A percentile compares a stretch with the other conserved stretches of the same genome.
phyloP scores from a whole-genome alignment of 2,329 filamentous ascomycete species.

The Seiridium cupressi region DNA sequence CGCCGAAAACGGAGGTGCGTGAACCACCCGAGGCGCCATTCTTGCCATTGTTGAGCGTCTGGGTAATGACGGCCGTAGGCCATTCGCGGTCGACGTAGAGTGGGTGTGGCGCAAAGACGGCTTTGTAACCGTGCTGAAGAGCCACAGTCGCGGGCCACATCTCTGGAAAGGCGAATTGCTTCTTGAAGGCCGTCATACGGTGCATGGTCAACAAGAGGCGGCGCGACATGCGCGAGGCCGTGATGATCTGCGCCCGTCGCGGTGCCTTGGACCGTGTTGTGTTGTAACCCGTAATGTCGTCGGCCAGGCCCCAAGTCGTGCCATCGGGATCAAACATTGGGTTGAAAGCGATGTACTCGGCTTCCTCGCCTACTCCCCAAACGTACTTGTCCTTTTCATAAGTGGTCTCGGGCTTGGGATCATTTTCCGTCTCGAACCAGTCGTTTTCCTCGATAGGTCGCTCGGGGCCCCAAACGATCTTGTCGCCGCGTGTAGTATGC shows the following conservation, averaged over 20 bases:
- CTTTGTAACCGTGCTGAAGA: conserved; percentile 89
- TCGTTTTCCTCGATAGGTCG: conserved; percentile 67
- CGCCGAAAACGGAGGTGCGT: conserved; percentile 71
- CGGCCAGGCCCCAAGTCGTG: conserved; percentile 78
- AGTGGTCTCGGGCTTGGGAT: conserved; percentile 67
- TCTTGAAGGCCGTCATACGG: conserved; percentile 78
- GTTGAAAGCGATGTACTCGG: conserved; percentile 88
- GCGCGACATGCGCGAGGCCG: conserved; percentile 78
- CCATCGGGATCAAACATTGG: conserved; percentile 88
- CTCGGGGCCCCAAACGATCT: conserved; percentile 80
- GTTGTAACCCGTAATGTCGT: conserved; percentile 86
- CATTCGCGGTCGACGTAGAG: conserved; percentile 85
- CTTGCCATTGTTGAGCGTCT: conserved; percentile 75
- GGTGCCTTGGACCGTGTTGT: conserved; percentile 61
- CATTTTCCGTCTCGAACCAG: conserved; percentile 70
- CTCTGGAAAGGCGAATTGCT: conserved; percentile 90
- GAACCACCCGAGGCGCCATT: conserved; percentile 75
- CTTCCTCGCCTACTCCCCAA: conserved; percentile 89
- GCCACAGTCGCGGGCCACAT: conserved; percentile 93
- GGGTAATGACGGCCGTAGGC: conserved; percentile 75
- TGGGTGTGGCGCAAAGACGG: conserved; percentile 86
- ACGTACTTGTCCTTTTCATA: conserved; percentile 78
- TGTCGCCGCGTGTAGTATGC: conserved; percentile 41
- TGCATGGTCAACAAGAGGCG: conserved; percentile 85
- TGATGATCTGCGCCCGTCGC: conserved; percentile 85